Conservation (phyloP, 345 rosid species). For the Euphorbia lathyris region DNA sequence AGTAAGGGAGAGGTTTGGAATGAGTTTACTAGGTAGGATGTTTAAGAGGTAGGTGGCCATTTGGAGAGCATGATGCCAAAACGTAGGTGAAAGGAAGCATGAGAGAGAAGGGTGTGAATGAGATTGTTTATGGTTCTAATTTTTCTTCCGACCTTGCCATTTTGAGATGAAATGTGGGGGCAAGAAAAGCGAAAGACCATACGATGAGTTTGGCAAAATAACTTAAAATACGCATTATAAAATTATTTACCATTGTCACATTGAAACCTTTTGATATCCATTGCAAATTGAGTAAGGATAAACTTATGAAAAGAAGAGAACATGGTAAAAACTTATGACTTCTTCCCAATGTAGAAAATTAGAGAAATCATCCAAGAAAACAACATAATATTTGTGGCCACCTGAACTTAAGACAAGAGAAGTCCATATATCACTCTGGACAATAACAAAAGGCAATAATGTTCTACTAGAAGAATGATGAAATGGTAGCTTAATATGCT, state of each 20-base stretch:
- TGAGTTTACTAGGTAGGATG: not conserved
- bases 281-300: not conserved
- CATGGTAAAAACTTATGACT: not conserved
- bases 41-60: not conserved
- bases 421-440: no score
- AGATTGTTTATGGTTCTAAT: not conserved
- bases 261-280: not conserved
- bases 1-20: not conserved
- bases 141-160: slow-evolving; percentile 1
- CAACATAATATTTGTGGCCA: not conserved
- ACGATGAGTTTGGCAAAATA: not conserved
- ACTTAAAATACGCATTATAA: not conserved
- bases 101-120: not conserved
- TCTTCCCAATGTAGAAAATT: not conserved
- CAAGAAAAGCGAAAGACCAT: slow-evolving; percentile 1
- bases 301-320: not conserved
- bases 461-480: not conserved
- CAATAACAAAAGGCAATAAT: slow-evolving; percentile 2
- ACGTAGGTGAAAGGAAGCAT: not conserved
- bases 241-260: slow-evolving; percentile 1
- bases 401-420: not conserved
- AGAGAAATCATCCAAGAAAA: not conserved
- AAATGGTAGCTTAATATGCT: not conserved
- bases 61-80: slow-evolving; percentile 5
- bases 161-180: slow-evolving; percentile 1